Conservation (phyloP, 176 grass and related monocot genomes). For the Lolium multiflorum region DNA sequence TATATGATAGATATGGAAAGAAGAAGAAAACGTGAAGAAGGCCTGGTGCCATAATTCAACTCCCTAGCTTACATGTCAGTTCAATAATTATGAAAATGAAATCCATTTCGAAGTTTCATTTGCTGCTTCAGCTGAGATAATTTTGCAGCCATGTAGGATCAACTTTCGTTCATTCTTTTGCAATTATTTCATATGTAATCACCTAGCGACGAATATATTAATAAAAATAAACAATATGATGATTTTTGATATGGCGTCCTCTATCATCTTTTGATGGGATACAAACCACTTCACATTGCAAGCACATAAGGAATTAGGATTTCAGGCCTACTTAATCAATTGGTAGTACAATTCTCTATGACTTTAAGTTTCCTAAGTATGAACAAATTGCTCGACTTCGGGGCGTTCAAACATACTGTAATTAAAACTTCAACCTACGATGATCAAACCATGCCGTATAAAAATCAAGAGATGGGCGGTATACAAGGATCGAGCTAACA, state of each 20-base stretch:
- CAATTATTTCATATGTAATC: neutral
- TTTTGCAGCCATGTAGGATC: neutral
- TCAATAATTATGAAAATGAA: neutral
- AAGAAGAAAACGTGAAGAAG: slow-evolving; percentile 30
- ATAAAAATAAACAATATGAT: neutral
- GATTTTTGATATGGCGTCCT: neutral
- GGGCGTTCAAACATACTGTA: too few relatives aligned
- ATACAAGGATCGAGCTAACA: too few relatives aligned
- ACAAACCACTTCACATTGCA: too few relatives aligned
- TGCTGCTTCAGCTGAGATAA: neutral
- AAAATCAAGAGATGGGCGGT: too few relatives aligned
- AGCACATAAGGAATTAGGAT: too few relatives aligned
- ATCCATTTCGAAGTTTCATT: neutral
- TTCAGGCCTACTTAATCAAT: too few relatives aligned
- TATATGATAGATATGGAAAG: neutral
- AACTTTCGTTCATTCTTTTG: neutral
- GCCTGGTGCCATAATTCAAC: neutral
- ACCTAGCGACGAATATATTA: neutral
- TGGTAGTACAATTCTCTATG: too few relatives aligned
- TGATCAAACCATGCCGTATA: too few relatives aligned
- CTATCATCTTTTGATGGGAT: too few relatives aligned
- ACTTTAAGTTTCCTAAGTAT: too few relatives aligned
- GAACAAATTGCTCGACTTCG: too few relatives aligned
- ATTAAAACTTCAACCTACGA: too few relatives aligned
- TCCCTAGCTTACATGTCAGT: neutral